These are phyloP conservation scores for Notholithocarpus densiflorus DNA, from an alignment of 306 rosid species.

Conservation along the genomic window DNA sequence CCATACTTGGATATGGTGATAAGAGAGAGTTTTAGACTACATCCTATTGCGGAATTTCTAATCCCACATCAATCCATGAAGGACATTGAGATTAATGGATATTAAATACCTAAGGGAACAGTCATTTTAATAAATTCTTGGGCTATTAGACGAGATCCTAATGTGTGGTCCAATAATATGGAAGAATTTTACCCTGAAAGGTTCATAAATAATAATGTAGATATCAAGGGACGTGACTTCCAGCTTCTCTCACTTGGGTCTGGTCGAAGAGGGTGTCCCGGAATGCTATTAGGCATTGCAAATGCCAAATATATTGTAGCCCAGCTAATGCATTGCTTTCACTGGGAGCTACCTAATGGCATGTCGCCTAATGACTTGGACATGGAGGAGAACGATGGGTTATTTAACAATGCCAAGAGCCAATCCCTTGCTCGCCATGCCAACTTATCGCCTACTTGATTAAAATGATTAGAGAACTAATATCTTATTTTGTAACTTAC, in stretches of 20 bases:
- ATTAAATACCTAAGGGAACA: constrained; percentile 25
- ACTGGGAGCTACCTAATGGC: constrained; percentile 35
- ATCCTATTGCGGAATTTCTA: constrained; percentile 30
- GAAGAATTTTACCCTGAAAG: constrained; percentile 40
- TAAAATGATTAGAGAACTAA: too few species aligned
- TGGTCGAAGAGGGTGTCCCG: constrained; percentile 40
- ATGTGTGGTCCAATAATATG: constrained; percentile 35
- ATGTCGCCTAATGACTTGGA: constrained; percentile 21
- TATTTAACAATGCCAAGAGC: constrained; percentile 30
- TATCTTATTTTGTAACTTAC: too few species aligned
- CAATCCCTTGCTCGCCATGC: constrained; percentile 26
- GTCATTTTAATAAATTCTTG: constrained; percentile 32
- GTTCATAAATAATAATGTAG: constrained; percentile 14
- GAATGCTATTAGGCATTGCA: constrained; percentile 36
- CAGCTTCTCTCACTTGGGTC: constrained; percentile 45
- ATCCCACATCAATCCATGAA: constrained; percentile 27
- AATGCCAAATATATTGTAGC: constrained; percentile 24
- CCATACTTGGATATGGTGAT: constrained; percentile 35
- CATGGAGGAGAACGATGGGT: constrained; percentile 38
- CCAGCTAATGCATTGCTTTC: constrained; percentile 40
- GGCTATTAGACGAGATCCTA: constrained; percentile 38
- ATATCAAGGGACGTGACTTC: constrained; percentile 29
- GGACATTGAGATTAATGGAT: constrained; percentile 34
- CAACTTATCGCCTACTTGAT: constrained; percentile 16
- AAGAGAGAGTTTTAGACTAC: constrained; percentile 38